Base-by-base conservation (phyloP, 371 early-diverging fungal genomes). In the Chytridiales sp. region DNA sequence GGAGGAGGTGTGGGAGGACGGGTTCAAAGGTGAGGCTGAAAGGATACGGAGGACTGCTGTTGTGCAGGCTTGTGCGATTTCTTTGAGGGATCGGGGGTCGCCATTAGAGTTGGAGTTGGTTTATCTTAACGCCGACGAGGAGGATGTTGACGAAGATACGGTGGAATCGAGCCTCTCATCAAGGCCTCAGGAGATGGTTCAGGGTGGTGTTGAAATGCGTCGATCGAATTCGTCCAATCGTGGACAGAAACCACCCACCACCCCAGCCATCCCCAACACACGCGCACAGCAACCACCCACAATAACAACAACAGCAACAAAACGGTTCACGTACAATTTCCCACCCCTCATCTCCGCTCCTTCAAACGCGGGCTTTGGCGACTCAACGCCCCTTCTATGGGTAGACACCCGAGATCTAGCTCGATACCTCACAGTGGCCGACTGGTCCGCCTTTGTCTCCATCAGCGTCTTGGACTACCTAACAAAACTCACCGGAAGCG, bases 341-440 rank as follows among this genome's bases (percentile, higher is more conserved):
- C 59, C 49, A 22, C 65, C 61, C 15, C 68, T 56, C 0, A 38
- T 19, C 32, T 46, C 68, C 6, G 63, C 73, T 32, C 62, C 61
- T 17, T 52, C 70, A 39, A 31, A 32, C 3, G n/a, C 47, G 3
- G n/a, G n/a, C n/a, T n/a, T n/a, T n/a, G n/a, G n/a, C n/a, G n/a
- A n/a, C n/a, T 26, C 32, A 1, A 63, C 74, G 0, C 68, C 72
- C 6, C 57, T 77, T 29, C 50, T 78, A 21, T 59, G 69, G 8
- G 55, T 73, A 44, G 70, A 75, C 11, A 58, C 77, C 8, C 50
- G 67, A 15, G 70, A 75, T 44, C 56, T 80, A 15, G 82, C 82
- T 17, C 56, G 73, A 56, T 80, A 80, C 29, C 29, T 81, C 34
- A 80, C 80, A 0, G 47, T 74, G 56, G 75, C 73, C 29, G 82